Evolutionary conservation across 2,329 filamentous ascomycete species (phyloP).

Genomic region (Colletotrichum karsti): DNA sequence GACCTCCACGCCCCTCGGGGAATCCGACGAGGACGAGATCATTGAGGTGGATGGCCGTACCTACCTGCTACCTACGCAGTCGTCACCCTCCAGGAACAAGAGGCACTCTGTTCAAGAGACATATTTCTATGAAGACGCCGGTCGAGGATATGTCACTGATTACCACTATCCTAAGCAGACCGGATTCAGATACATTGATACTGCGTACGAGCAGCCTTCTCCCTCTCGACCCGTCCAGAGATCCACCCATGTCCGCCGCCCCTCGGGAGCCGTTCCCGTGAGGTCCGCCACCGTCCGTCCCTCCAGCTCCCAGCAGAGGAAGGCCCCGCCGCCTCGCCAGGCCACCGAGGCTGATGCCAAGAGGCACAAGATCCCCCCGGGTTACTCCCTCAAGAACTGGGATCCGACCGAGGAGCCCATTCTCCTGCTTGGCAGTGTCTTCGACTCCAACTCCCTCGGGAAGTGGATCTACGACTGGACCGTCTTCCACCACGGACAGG

Average conservation of each 20-base stretch:
- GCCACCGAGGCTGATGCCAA: constrained; percentile 69
- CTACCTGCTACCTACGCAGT: constrained; percentile 61
- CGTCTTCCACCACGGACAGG: constrained; percentile 85
- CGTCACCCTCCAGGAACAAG: constrained; percentile 47
- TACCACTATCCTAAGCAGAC: constrained; percentile 64
- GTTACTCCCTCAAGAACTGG: constrained; percentile 98
- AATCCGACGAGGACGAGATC: constrained; percentile 71
- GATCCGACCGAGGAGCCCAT: constrained; percentile 94
- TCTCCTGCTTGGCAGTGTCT: constrained; percentile 92
- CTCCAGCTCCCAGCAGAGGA: constrained; percentile 49
- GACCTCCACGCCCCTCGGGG: constrained; percentile 66
- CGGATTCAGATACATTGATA: constrained; percentile 44
- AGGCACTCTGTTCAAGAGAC: constrained; percentile 27
- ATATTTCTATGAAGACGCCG: constrained; percentile 44
- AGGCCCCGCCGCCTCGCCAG: constrained; percentile 44
- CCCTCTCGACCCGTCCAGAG: constrained; percentile 53
- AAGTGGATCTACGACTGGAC: constrained; percentile 99
- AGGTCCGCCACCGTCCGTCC: constrained; percentile 63
- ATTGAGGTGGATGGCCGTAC: constrained; percentile 62
- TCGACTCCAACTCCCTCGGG: constrained; percentile 95
- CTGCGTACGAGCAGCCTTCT: constrained; percentile 51
- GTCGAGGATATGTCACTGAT: constrained; percentile 68
- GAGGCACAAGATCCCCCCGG: constrained; percentile 80
- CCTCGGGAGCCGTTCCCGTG: constrained; percentile 59
- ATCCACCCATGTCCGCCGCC: constrained; percentile 54